Conservation (phyloP, 257 asterid genomes). For the Fraxinus excelsior region DNA sequence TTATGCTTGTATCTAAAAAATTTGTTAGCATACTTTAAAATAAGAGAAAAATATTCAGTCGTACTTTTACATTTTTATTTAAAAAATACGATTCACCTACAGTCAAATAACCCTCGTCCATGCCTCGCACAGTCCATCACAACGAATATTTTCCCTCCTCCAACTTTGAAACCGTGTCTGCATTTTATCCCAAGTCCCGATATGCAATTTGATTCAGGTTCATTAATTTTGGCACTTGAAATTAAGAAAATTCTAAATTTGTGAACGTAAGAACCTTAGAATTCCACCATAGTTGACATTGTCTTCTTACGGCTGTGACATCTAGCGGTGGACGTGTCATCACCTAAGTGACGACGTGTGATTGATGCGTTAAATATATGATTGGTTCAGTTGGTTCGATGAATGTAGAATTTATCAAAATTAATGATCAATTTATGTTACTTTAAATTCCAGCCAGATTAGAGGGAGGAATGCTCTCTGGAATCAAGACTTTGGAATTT, state of each 20-base stretch:
- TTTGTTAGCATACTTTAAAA: too few species aligned
- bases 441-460: conserved; percentile 27
- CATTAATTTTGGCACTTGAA: conserved; percentile 10
- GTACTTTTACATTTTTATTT: too few species aligned
- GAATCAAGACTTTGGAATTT: conserved; percentile 22
- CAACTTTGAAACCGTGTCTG: not conserved
- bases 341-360: conserved; percentile 13
- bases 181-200: conserved; percentile 9
- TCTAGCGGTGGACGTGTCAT: conserved; percentile 21
- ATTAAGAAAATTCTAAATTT: not conserved
- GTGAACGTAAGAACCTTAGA: not conserved
- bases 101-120: not conserved
- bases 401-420: conserved; percentile 5
- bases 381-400: not conserved
- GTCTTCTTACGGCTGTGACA: not conserved
- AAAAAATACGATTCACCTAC: not conserved
- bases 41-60: too few species aligned
- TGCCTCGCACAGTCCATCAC: not conserved
- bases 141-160: conserved; percentile 26
- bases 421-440: not conserved
- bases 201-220: conserved; percentile 20
- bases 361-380: not conserved
- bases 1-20: too few species aligned
- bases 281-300: not conserved
- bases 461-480: conserved; percentile 26